These are phyloP conservation scores for Rhodomyrtus psidioides DNA, from an alignment of 441 rosid species.

Conservation along the genomic window DNA sequence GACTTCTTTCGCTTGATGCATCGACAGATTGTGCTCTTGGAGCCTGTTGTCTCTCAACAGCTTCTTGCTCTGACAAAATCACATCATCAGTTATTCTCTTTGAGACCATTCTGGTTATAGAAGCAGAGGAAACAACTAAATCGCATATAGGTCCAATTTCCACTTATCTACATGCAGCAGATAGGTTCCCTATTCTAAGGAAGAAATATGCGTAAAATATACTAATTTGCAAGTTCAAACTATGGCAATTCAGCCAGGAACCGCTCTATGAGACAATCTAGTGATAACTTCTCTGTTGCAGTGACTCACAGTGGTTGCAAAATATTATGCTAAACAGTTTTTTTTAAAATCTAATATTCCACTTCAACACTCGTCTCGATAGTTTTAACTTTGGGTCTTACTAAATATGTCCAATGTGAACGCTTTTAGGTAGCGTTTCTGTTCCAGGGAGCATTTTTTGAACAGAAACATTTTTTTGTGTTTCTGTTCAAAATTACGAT, in stretches of 20 bases:
- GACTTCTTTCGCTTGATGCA: constrained; percentile 51
- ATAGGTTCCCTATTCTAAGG: neutral
- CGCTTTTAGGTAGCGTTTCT: no score
- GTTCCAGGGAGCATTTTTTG: no score
- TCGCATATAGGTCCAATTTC: neutral
- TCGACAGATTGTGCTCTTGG: constrained; percentile 41
- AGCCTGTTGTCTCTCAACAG: constrained; percentile 63
- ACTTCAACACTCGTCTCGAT: no score
- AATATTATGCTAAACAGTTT: no score
- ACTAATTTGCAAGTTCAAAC: neutral
- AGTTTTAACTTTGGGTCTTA: neutral
- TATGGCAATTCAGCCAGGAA: neutral
- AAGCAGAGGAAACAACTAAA: neutral
- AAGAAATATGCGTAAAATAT: neutral
- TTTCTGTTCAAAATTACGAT: no score
- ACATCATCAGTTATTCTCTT: neutral
- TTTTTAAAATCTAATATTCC: no score
- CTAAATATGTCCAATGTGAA: no score
- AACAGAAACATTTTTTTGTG: no score
- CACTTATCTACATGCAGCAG: neutral
- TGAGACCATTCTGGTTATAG: neutral
- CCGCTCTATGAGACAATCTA: neutral
- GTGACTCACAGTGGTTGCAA: no score
- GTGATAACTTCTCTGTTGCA: no score
- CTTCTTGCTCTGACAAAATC: constrained; percentile 53